These are phyloP conservation scores for Fusarium sublunatum DNA, from an alignment of 2,329 filamentous ascomycete species.

Conservation along the genomic window DNA sequence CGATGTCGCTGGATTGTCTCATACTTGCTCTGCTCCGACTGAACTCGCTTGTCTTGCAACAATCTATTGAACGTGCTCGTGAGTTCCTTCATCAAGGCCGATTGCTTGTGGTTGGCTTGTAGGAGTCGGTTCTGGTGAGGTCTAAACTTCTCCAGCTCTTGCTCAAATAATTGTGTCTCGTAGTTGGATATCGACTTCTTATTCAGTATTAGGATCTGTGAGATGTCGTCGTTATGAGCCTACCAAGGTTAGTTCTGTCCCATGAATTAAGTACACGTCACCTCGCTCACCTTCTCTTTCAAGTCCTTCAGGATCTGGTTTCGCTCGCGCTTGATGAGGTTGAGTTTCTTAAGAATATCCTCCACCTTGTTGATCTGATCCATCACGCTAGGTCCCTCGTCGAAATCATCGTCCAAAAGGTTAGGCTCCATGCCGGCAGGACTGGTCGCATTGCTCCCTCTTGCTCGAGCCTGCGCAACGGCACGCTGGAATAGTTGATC, in stretches of 20 bases:
- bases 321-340: slow-evolving; percentile 90
- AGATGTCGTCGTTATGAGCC: slow-evolving; percentile 97
- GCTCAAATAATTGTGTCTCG: slow-evolving; percentile 91
- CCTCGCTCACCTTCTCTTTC: slow-evolving; percentile 86
- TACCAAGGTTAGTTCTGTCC: slow-evolving; percentile 54
- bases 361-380: slow-evolving; percentile 93
- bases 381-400: slow-evolving; percentile 80
- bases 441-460: slow-evolving; percentile 69
- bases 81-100: slow-evolving; percentile 92
- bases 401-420: slow-evolving; percentile 92
- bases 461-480: slow-evolving; percentile 80
- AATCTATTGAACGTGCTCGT: slow-evolving; percentile 87
- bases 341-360: slow-evolving; percentile 89
- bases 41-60: slow-evolving; percentile 92
- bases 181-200: slow-evolving; percentile 96
- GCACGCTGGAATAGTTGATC: slow-evolving; percentile 90
- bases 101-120: slow-evolving; percentile 95
- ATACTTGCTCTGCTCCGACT: slow-evolving; percentile 94
- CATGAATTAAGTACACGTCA: neutral
- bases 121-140: slow-evolving; percentile 91
- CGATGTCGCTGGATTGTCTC: slow-evolving; percentile 87
- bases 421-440: slow-evolving; percentile 75
- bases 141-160: slow-evolving; percentile 96
- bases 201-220: slow-evolving; percentile 95
- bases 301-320: slow-evolving; percentile 94